These are phyloP conservation scores for Cucurbita ficifolia DNA, from an alignment of 306 rosid species.

Conservation along the genomic window DNA sequence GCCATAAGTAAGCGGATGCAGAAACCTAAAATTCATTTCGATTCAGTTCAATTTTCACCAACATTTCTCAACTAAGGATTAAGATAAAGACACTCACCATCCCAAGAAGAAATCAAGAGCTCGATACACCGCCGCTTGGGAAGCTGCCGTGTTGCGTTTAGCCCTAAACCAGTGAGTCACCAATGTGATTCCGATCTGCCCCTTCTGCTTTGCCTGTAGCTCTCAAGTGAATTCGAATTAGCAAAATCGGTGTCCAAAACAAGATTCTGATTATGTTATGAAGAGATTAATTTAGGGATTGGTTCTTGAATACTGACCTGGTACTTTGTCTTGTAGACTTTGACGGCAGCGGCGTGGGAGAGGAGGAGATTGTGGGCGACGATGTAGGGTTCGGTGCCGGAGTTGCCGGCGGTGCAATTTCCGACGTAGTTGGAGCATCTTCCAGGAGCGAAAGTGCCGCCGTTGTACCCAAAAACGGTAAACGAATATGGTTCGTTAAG, in stretches of 20 bases:
- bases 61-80: background rate
- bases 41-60: background rate
- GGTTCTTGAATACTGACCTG: constrained; percentile 9
- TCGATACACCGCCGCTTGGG: constrained; percentile 17
- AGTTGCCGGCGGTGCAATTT: constrained; percentile 23
- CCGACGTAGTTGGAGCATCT: constrained; percentile 28
- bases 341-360: constrained; percentile 19
- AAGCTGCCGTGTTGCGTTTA: constrained; percentile 9
- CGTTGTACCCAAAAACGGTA: constrained; percentile 7
- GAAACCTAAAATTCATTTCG: constrained; percentile 20
- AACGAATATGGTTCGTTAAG: constrained; percentile 21
- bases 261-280: background rate
- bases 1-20: constrained; percentile 39
- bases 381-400: constrained; percentile 28
- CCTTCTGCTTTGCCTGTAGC: constrained; percentile 22
- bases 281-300: background rate
- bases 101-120: constrained; percentile 28
- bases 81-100: constrained; percentile 15
- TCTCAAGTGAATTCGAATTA: background rate
- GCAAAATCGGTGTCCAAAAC: background rate
- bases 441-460: constrained; percentile 24
- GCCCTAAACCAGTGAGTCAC: constrained; percentile 25
- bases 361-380: constrained; percentile 23
- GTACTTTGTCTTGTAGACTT: constrained; percentile 16
- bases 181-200: constrained; percentile 23